A percentile compares a stretch with the other conserved stretches of the same genome.
phyloP scores from a whole-genome alignment of 371 early-diverging fungal species.

The Mortierella sp. region DNA sequence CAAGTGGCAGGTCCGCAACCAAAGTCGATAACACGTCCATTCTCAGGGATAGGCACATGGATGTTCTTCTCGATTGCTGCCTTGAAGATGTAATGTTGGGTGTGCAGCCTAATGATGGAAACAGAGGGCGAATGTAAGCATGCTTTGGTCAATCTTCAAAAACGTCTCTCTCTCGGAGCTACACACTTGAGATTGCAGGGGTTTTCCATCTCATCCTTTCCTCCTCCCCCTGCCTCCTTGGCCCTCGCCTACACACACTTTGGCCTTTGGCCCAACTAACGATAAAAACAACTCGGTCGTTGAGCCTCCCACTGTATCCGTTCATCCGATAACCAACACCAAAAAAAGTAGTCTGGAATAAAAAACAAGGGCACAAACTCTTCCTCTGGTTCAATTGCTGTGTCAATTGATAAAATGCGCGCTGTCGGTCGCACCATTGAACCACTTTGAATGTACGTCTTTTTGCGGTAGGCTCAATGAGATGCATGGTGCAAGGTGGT shows the following conservation, averaged over 20 bases:
- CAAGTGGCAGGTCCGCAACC: conserved; percentile 51
- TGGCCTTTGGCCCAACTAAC: too few species aligned
- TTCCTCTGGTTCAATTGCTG: not conserved
- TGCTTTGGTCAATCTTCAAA: not conserved
- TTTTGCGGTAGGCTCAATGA: too few species aligned
- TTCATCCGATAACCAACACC: too few species aligned
- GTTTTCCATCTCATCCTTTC: too few species aligned
- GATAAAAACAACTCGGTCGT: too few species aligned
- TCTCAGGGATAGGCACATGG: conserved; percentile 45
- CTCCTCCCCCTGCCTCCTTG: too few species aligned
- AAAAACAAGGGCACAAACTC: conserved; percentile 29
- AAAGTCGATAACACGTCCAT: conserved; percentile 46
- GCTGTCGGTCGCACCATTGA: not conserved
- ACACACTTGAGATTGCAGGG: too few species aligned
- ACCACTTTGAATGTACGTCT: too few species aligned
- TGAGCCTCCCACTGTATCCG: too few species aligned
- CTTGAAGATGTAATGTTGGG: conserved; percentile 49
- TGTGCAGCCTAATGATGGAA: conserved; percentile 28
- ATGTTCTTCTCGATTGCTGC: conserved; percentile 38
- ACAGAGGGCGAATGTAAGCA: not conserved
- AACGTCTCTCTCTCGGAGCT: too few species aligned
- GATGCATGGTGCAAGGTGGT: too few species aligned
- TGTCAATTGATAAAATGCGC: not conserved
- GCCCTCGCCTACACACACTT: too few species aligned
- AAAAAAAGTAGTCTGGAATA: not conserved